Percentiles rank a stretch among this genome's conserved stretches.
These are phyloP conservation scores for Talaromyces trachyspermus DNA, from an alignment of 495 filamentous ascomycete species.

Conservation along the genomic window DNA sequence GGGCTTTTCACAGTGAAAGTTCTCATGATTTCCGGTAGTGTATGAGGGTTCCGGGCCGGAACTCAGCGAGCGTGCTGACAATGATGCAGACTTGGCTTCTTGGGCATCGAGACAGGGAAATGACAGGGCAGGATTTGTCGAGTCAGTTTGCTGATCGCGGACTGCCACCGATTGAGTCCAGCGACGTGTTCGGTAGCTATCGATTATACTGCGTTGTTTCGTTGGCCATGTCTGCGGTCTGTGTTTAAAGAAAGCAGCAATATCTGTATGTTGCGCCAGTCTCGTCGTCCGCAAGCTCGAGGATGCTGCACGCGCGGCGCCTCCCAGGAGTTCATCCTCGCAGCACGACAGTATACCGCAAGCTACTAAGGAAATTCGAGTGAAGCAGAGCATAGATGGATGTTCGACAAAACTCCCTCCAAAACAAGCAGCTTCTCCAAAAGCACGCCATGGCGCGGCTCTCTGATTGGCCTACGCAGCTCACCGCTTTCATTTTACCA, in stretches of 20 bases:
- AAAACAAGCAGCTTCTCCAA: slow-evolving; percentile 1
- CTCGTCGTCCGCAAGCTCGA: neutral
- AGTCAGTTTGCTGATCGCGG: slow-evolving; percentile 18
- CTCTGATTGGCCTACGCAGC: neutral
- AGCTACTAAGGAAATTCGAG: neutral
- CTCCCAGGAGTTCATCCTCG: neutral
- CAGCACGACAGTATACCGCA: neutral
- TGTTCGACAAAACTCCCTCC: slow-evolving; percentile 4
- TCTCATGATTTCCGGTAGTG: slow-evolving; percentile 73
- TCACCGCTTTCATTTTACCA: neutral
- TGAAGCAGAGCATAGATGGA: neutral
- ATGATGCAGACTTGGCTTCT: slow-evolving; percentile 73
- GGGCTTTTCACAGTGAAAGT: slow-evolving; percentile 64
- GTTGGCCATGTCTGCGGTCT: neutral
- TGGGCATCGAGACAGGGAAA: slow-evolving; percentile 94
- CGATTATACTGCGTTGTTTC: neutral
- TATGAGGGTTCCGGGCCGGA: slow-evolving; percentile 91
- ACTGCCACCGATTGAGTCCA: neutral
- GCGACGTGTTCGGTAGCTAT: neutral
- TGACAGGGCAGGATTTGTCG: slow-evolving; percentile 83
- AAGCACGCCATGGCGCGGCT: slow-evolving; percentile 3
- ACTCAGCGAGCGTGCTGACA: slow-evolving; percentile 61
- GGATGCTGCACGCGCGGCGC: neutral
- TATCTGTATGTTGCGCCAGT: neutral
- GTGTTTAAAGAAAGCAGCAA: neutral